Evolutionary conservation across 2,329 filamentous ascomycete genomes (phyloP).

Genomic region (Ophiosphaerella korrae): DNA sequence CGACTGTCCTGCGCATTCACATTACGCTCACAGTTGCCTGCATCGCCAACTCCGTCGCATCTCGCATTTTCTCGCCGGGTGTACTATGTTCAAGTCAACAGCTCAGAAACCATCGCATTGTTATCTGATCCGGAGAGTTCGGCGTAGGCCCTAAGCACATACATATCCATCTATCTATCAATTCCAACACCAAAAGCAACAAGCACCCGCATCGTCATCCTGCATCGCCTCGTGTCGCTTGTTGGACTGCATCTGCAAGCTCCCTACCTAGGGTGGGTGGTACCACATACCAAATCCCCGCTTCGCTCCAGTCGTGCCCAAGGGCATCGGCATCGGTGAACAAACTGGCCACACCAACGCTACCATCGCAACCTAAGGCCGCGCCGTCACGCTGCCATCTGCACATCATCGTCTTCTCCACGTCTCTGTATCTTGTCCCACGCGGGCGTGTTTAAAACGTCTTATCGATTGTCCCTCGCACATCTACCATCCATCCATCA

Average conservation of each 20-base stretch:
- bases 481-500: slow-evolving; percentile 9
- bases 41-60: slow-evolving; percentile 1
- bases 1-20: not conserved
- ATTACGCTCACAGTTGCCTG: slow-evolving; percentile 5
- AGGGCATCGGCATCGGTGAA: slow-evolving; percentile 4
- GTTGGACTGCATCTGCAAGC: slow-evolving; percentile 4
- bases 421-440: slow-evolving; percentile 10
- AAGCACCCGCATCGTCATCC: slow-evolving; percentile 3
- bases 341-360: slow-evolving; percentile 7
- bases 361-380: not conserved
- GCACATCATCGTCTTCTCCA: not conserved
- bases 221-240: slow-evolving; percentile 9
- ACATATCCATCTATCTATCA: not conserved
- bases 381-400: slow-evolving; percentile 3
- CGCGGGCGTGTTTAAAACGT: slow-evolving; percentile 7
- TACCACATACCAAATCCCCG: slow-evolving; percentile 5
- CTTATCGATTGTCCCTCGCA: slow-evolving; percentile 18
- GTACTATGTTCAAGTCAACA: slow-evolving; percentile 42
- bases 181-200: slow-evolving; percentile 7
- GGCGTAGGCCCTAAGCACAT: slow-evolving; percentile 33
- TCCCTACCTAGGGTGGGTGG: not conserved
- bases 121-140: slow-evolving; percentile 43
- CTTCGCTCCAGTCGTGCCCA: slow-evolving; percentile 1
- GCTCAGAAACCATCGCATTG: slow-evolving; percentile 29
- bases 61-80: slow-evolving; percentile 10